A percentile compares a stretch with the other conserved stretches of the same genome.
Evolutionary conservation across 2,329 filamentous ascomycete species (phyloP).

Genomic region (Talaromyces sp.): DNA sequence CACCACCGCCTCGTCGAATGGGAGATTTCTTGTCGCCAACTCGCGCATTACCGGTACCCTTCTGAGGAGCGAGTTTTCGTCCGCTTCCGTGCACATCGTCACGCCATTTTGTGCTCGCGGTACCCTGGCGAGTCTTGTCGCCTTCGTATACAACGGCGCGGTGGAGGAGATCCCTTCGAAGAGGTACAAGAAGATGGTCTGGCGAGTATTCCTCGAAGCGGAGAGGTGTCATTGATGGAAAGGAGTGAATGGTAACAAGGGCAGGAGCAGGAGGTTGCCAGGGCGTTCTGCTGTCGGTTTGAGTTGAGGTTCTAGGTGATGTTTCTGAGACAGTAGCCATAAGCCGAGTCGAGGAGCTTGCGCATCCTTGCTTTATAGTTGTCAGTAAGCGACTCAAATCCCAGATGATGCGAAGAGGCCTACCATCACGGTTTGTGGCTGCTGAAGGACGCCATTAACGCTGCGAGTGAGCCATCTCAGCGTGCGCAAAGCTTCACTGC

Average conservation of each 20-base stretch:
- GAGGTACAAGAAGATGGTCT: slow-evolving; percentile 79
- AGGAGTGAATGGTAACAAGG: slow-evolving; percentile 80
- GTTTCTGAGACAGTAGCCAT: slow-evolving; percentile 45
- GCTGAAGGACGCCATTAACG: slow-evolving; percentile 33
- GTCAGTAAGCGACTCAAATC: not conserved
- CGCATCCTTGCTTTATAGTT: slow-evolving; percentile 39
- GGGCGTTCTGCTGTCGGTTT: slow-evolving; percentile 24
- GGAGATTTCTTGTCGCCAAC: slow-evolving; percentile 78
- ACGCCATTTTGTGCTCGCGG: slow-evolving; percentile 76
- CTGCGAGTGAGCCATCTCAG: slow-evolving; percentile 39
- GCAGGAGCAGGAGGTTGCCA: slow-evolving; percentile 56
- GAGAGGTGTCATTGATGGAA: slow-evolving; percentile 82
- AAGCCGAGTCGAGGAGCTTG: slow-evolving; percentile 40
- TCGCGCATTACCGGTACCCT: slow-evolving; percentile 78
- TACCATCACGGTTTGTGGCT: slow-evolving; percentile 37
- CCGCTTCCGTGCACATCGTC: slow-evolving; percentile 79
- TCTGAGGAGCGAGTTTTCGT: slow-evolving; percentile 79
- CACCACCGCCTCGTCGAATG: slow-evolving; percentile 78
- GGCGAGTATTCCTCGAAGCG: slow-evolving; percentile 73
- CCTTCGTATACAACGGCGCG: slow-evolving; percentile 89
- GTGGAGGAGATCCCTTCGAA: slow-evolving; percentile 88
- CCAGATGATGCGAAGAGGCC: not conserved
- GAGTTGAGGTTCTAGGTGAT: slow-evolving; percentile 20
- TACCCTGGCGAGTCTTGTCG: slow-evolving; percentile 81
- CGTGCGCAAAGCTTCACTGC: slow-evolving; percentile 34